phyloP scores from a whole-genome alignment of 1,139 yeast genomes.

The Candida buenavistaensis region DNA sequence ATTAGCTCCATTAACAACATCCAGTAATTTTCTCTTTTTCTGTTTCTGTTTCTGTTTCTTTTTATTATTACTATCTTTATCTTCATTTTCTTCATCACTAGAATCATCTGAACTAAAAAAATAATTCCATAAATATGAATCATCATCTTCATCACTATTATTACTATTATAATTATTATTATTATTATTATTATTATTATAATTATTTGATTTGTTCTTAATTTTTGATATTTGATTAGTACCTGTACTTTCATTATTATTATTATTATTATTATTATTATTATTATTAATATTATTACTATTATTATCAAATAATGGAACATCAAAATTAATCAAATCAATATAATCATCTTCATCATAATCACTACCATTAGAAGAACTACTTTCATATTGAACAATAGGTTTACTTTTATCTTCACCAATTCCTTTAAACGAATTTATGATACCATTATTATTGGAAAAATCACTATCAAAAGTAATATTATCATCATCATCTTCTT shows the following conservation, averaged over 20 bases:
- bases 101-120: conserved; percentile 46
- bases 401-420: conserved; percentile 20
- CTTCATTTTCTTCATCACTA: conserved; percentile 31
- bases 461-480: conserved; percentile 17
- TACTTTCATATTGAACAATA: conserved; percentile 33
- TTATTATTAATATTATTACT: conserved; percentile 23
- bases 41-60: conserved; percentile 1
- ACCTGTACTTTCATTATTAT: conserved; percentile 23
- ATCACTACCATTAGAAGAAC: conserved; percentile 21
- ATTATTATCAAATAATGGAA: conserved; percentile 23
- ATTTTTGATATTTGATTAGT: conserved; percentile 10
- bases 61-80: conserved; percentile 1
- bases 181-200: conserved; percentile 41
- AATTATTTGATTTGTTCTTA: conserved; percentile 14
- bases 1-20: conserved; percentile 8
- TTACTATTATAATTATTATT: conserved; percentile 44
- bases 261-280: conserved; percentile 18
- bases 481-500: conserved; percentile 13
- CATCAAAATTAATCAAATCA: conserved; percentile 33
- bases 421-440: conserved; percentile 24
- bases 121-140: conserved; percentile 55
- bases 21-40: not conserved
- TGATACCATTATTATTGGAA: conserved; percentile 9
- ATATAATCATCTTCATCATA: conserved; percentile 31
- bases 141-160: conserved; percentile 51